phyloP scores from a whole-genome alignment of 169 alveolate species.

The Babesia ovata region DNA sequence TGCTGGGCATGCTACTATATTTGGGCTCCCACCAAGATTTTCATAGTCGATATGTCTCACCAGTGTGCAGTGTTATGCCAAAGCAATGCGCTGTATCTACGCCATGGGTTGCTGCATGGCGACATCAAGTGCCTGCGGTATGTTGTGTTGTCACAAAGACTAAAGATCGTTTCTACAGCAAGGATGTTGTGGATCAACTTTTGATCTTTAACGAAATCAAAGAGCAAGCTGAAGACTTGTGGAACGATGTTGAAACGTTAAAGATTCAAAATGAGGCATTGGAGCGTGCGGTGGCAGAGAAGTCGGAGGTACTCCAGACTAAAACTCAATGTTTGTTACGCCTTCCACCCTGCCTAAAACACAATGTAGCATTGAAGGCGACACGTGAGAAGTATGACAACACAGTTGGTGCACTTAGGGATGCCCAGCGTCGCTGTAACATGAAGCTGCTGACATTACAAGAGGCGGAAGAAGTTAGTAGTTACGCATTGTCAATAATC shows the following conservation, averaged over 20 bases:
- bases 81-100: background rate
- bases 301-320: background rate
- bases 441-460: background rate
- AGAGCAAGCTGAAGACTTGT: background rate
- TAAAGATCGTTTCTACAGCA: background rate
- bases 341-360: too few relatives aligned
- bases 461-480: conserved; percentile 23
- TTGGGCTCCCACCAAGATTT: background rate
- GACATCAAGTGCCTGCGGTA: conserved; percentile 33
- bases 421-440: conserved; percentile 5
- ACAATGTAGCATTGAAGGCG: background rate
- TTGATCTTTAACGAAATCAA: conserved; percentile 8
- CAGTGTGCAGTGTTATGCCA: conserved; percentile 7
- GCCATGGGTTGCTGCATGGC: background rate
- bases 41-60: background rate
- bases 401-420: background rate
- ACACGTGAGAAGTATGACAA: background rate
- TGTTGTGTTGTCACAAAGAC: background rate
- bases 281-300: conserved; percentile 3
- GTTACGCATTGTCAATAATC: background rate
- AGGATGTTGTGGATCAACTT: conserved; percentile 2
- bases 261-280: background rate
- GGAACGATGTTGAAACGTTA: background rate
- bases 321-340: background rate
- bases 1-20: background rate